Evolutionary conservation across 2,329 filamentous ascomycete species (phyloP).

Genomic region (Didymella sp.): DNA sequence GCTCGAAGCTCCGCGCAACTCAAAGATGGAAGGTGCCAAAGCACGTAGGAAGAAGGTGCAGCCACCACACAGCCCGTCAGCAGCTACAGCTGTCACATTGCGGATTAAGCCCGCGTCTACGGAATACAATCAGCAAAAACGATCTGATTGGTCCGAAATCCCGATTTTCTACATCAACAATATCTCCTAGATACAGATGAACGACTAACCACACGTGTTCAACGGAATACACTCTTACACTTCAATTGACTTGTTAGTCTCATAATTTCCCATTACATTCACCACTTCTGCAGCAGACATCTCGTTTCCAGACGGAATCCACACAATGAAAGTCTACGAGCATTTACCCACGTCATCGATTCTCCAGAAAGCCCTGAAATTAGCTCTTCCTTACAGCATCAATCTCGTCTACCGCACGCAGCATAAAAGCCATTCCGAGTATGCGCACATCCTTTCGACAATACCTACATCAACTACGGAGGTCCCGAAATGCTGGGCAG

Average conservation of each 20-base stretch:
- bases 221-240: not conserved
- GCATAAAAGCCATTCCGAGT: slow-evolving; percentile 56
- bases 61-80: not conserved
- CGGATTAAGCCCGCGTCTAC: not conserved
- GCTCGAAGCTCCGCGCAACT: too few relatives aligned
- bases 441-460: slow-evolving; percentile 48
- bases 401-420: slow-evolving; percentile 69
- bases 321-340: slow-evolving; percentile 18
- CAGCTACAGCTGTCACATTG: not conserved
- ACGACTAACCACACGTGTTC: not conserved
- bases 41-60: not conserved
- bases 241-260: not conserved
- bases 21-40: not conserved
- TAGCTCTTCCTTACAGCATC: slow-evolving; percentile 65
- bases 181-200: not conserved
- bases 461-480: slow-evolving; percentile 39
- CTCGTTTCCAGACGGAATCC: too few relatives aligned
- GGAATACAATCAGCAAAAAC: not conserved
- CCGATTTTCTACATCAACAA: not conserved
- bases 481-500: slow-evolving; percentile 57
- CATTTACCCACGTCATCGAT: slow-evolving; percentile 54
- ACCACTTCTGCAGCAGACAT: not conserved
- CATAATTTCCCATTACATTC: not conserved
- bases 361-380: slow-evolving; percentile 58
- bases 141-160: slow-evolving; percentile 10